Evolutionary conservation across 75 land plant genomes (phyloP).

Genomic region (Chamaecyparis obtusa): DNA sequence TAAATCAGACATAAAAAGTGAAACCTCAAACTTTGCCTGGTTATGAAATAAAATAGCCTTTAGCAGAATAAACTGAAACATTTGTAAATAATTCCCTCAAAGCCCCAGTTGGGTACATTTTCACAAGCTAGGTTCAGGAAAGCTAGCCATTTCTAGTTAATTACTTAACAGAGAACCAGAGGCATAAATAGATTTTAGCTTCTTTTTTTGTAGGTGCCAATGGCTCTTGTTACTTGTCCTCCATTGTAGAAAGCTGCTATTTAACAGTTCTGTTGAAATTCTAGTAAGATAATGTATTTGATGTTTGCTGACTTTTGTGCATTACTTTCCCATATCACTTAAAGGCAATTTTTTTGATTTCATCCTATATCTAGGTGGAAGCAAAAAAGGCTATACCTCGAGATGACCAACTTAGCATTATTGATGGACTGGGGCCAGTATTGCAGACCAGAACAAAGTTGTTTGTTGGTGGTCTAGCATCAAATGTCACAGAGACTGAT

Average conservation of each 20-base stretch:
- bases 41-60: too few species aligned
- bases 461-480: slow-evolving; percentile 58
- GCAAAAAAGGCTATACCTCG: slow-evolving; percentile 59
- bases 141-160: neutral
- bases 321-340: neutral
- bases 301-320: neutral
- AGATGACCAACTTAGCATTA: slow-evolving; percentile 49
- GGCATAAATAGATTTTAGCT: neutral
- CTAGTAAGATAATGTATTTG: neutral
- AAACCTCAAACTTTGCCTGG: too few species aligned
- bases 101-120: neutral
- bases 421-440: slow-evolving; percentile 24
- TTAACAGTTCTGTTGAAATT: neutral
- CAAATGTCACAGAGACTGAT: slow-evolving; percentile 51
- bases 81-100: neutral
- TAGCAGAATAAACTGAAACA: too few species aligned
- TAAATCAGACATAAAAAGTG: too few species aligned
- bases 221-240: neutral
- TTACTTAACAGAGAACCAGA: neutral
- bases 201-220: neutral
- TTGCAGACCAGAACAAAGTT: slow-evolving; percentile 38
- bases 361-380: slow-evolving; percentile 32
- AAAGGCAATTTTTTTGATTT: neutral
- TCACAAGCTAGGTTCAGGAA: neutral
- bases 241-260: neutral